A percentile compares a stretch with the other conserved stretches of the same genome.
These are phyloP conservation scores for Decorospora gaudefroyi DNA, from an alignment of 2,329 filamentous ascomycete species.

Conservation along the genomic window DNA sequence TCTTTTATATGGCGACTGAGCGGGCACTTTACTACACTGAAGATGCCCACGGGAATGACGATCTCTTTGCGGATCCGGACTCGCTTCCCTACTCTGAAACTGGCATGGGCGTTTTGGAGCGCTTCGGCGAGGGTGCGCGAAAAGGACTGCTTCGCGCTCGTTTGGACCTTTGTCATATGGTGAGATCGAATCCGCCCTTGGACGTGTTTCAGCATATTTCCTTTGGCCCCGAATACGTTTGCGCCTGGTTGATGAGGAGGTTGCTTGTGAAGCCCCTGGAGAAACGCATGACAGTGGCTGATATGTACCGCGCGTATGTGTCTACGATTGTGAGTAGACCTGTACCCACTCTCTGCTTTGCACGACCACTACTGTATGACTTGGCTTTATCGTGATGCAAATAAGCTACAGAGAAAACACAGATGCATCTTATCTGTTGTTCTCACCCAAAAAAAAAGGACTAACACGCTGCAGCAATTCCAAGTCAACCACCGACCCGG, in stretches of 20 bases:
- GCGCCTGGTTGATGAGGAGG: slow-evolving; percentile 39
- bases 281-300: slow-evolving; percentile 30
- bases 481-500: slow-evolving; percentile 42
- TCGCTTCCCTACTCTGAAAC: slow-evolving; percentile 13
- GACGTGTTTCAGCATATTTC: slow-evolving; percentile 26
- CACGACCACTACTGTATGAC: too few relatives aligned
- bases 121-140: slow-evolving; percentile 24
- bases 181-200: slow-evolving; percentile 11
- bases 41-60: slow-evolving; percentile 4
- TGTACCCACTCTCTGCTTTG: not conserved
- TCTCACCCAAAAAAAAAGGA: too few relatives aligned
- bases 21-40: slow-evolving; percentile 28
- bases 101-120: slow-evolving; percentile 24
- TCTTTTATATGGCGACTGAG: slow-evolving; percentile 37
- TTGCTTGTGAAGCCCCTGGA: slow-evolving; percentile 38
- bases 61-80: not conserved
- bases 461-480: slow-evolving; percentile 37
- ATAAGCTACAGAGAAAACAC: too few relatives aligned
- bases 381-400: too few relatives aligned
- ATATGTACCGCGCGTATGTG: slow-evolving; percentile 41
- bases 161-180: slow-evolving; percentile 37
- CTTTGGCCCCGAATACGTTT: slow-evolving; percentile 36
- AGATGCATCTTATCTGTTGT: too few relatives aligned
- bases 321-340: slow-evolving; percentile 35
- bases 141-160: slow-evolving; percentile 21